Conservation (phyloP, 2,329 filamentous ascomycete genomes). For the Calonectria pseudoreteaudii region DNA sequence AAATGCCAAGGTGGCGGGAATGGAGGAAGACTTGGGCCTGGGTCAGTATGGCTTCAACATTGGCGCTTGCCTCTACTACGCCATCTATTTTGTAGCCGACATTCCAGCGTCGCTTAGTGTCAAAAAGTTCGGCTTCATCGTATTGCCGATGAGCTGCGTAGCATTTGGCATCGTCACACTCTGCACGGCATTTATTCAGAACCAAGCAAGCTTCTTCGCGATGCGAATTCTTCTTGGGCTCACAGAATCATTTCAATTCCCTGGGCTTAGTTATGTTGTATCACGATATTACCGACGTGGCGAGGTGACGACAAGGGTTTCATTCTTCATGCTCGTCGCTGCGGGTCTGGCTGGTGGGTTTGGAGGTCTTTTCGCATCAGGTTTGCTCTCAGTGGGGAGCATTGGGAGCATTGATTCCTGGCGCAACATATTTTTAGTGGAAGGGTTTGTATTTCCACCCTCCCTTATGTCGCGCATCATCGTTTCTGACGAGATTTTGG, state of each 20-base stretch:
- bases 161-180: slow-evolving; percentile 68
- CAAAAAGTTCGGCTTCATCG: slow-evolving; percentile 64
- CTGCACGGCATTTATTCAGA: slow-evolving; percentile 64
- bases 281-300: slow-evolving; percentile 67
- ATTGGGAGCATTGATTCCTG: slow-evolving; percentile 54
- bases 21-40: slow-evolving; percentile 61
- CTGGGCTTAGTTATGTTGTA: slow-evolving; percentile 67
- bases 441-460: slow-evolving; percentile 48
- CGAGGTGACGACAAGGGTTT: slow-evolving; percentile 66
- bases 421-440: slow-evolving; percentile 74
- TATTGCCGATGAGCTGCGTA: slow-evolving; percentile 50
- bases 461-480: too few species aligned
- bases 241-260: slow-evolving; percentile 69
- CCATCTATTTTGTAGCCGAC: slow-evolving; percentile 67
- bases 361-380: slow-evolving; percentile 67
- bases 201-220: slow-evolving; percentile 59
- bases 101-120: slow-evolving; percentile 67
- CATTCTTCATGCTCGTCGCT: slow-evolving; percentile 65
- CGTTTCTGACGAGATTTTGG: neutral
- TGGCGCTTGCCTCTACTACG: slow-evolving; percentile 69
- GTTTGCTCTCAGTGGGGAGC: slow-evolving; percentile 40
- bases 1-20: slow-evolving; percentile 51
- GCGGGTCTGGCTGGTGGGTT: slow-evolving; percentile 68
- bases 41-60: slow-evolving; percentile 63
- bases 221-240: slow-evolving; percentile 63